Base-by-base conservation (phyloP, 148 eudicot species). In the Amaranthus palmeri region DNA sequence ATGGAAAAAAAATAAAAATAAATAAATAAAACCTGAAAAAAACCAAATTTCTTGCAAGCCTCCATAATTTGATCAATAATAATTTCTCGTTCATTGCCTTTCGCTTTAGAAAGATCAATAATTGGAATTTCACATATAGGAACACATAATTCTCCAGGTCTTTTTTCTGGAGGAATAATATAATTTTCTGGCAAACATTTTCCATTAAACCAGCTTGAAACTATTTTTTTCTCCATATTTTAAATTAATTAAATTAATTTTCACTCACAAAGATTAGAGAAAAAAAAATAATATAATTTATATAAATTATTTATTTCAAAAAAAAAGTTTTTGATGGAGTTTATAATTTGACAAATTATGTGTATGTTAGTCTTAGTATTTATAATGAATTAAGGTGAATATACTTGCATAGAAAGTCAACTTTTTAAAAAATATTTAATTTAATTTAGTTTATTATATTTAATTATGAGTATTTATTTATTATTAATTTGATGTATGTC, bases 21-120 rank as follows among this genome's bases (percentile, higher is more conserved):
- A 15, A 47, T 14, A 49, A 6, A 65, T 5, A 8, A 54, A 62
- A 90, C 96, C 90, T 90, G 91, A 66, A 90, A 90, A 52, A 90
- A 76, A 14, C 91, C 96, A 61, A 68, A 86, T 8, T 74, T 64
- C 74, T 77, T 51, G 36, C 75, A 44, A 66, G 96, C 96, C 56
- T 78, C 47, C 54, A 84, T 56, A 50, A 90, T 86, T 68, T 65
- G 75, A 14, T 70, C 40, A 45, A 75, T 18, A 10, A 70, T 11
- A 49, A 59, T 10, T 45, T 25, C 44, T 48, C 56, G 74, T 74
- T 70, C 72, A 65, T 41, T 4, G 25, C 78, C 76, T 8, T 17
- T 46, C 4, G 68, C 36, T 42, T 69, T 69, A 68, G 54, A 65
- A 10, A 89, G 78, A 72, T 87, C 84, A 48, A 87, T 80, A 17